Percentiles rank a stretch among this genome's conserved stretches.
These are phyloP conservation scores for Echria macrotheca DNA, from an alignment of 495 filamentous ascomycete genomes.

Conservation along the genomic window DNA sequence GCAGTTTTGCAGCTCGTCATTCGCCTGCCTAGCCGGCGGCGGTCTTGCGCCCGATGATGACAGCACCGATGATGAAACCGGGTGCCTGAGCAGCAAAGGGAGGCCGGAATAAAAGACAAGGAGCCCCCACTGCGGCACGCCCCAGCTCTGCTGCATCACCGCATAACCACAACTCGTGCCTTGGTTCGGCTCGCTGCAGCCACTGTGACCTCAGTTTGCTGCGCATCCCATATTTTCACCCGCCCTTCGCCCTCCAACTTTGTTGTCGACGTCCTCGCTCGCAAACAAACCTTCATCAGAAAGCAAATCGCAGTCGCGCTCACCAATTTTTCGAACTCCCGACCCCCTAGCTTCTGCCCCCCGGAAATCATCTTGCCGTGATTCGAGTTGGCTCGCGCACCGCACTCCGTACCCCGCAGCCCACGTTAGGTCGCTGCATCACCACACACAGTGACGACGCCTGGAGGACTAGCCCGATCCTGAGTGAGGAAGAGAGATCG, in stretches of 20 bases:
- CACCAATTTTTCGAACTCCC: neutral
- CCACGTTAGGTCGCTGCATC: neutral
- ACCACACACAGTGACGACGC: too few relatives aligned
- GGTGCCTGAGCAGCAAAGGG: slow-evolving; percentile 17
- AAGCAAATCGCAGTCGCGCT: neutral
- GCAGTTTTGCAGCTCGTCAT: neutral
- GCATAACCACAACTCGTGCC: slow-evolving; percentile 14
- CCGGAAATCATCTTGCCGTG: too few relatives aligned
- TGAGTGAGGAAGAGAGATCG: neutral
- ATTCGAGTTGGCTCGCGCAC: too few relatives aligned
- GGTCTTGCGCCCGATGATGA: slow-evolving; percentile 22
- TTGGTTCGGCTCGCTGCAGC: slow-evolving; percentile 21
- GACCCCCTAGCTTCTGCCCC: neutral
- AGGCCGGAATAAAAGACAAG: slow-evolving; percentile 11
- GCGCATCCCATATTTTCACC: slow-evolving; percentile 15
- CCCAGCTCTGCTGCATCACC: slow-evolving; percentile 3
- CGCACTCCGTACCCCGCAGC: neutral
- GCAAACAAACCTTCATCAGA: neutral
- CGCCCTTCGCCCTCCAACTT: slow-evolving; percentile 4
- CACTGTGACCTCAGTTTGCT: slow-evolving; percentile 24
- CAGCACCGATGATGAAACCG: slow-evolving; percentile 32
- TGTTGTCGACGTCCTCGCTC: neutral
- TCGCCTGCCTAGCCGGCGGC: neutral
- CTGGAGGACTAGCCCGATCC: too few relatives aligned
- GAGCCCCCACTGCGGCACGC: slow-evolving; percentile 10